Conservation (phyloP, 306 rosid species). For the Cucurbita argyrosperma region DNA sequence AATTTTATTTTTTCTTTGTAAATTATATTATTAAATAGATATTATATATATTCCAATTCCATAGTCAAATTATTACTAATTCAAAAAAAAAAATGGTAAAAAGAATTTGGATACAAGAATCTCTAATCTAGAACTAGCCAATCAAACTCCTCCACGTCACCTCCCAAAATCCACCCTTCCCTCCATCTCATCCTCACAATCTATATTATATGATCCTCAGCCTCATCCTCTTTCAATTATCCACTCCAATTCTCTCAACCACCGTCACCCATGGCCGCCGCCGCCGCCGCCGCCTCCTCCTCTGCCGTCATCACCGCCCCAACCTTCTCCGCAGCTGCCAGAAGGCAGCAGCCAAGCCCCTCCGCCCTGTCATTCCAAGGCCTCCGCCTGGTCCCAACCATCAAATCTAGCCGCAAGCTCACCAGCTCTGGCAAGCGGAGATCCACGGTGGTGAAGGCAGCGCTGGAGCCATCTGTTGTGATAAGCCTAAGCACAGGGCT, state of each 20-base stretch:
- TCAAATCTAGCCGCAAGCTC: not conserved
- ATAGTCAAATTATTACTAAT: too few relatives aligned
- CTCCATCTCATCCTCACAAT: conserved; percentile 22
- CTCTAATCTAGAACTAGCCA: conserved; percentile 46
- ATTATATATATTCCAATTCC: too few relatives aligned
- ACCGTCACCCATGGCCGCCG: conserved; percentile 8
- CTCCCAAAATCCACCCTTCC: conserved; percentile 27
- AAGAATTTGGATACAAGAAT: conserved; percentile 9
- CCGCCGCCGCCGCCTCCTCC: conserved; percentile 38
- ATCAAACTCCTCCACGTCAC: conserved; percentile 37
- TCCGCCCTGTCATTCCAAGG: conserved; percentile 57
- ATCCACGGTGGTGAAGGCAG: conserved; percentile 36
- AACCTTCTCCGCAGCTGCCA: conserved; percentile 24
- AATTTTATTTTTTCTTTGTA: too few relatives aligned
- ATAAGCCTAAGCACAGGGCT: conserved; percentile 97
- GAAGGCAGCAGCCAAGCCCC: conserved; percentile 21
- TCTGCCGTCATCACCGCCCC: conserved; percentile 32
- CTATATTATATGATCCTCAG: conserved; percentile 7
- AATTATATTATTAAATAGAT: too few relatives aligned
- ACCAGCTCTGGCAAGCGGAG: not conserved
- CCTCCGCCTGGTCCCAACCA: conserved; percentile 32
- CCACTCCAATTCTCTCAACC: not conserved
- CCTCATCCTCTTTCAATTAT: not conserved
- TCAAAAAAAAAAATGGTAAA: not conserved
- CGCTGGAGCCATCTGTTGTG: conserved; percentile 55